Percentiles rank a stretch among this genome's conserved stretches.
Conservation (phyloP, 768 basidiomycete species). For the Thelephora aurantiotincta region DNA sequence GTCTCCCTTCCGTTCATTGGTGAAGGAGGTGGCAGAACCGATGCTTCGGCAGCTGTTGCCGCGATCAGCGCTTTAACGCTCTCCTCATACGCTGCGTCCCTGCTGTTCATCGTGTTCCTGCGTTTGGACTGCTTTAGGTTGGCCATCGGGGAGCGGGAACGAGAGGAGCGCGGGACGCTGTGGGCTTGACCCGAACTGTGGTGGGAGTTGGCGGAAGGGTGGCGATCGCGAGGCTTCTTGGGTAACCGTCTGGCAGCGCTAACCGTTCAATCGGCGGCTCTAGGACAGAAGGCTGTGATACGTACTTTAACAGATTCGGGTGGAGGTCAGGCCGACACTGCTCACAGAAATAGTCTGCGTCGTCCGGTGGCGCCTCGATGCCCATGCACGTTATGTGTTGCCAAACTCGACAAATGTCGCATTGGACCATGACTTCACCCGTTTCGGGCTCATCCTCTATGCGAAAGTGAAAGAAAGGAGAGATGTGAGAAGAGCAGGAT, state of each 20-base stretch:
- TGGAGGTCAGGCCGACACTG: slow-evolving; percentile 82
- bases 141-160: slow-evolving; percentile 57
- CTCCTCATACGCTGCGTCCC: slow-evolving; percentile 89
- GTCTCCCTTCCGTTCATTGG: slow-evolving; percentile 1
- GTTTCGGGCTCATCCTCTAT: slow-evolving; percentile 63
- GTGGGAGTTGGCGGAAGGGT: slow-evolving; percentile 50
- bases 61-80: slow-evolving; percentile 61
- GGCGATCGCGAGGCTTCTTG: slow-evolving; percentile 35
- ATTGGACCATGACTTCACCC: slow-evolving; percentile 95
- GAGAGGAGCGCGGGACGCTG: slow-evolving; percentile 42
- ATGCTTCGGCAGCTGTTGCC: slow-evolving; percentile 59
- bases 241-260: slow-evolving; percentile 36
- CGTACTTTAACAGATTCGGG: slow-evolving; percentile 67
- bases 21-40: slow-evolving; percentile 28
- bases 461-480: slow-evolving; percentile 16
- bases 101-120: slow-evolving; percentile 94
- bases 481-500: slow-evolving; percentile 3
- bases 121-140: slow-evolving; percentile 60
- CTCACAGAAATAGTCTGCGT: slow-evolving; percentile 88
- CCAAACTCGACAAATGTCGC: slow-evolving; percentile 95
- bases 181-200: slow-evolving; percentile 23
- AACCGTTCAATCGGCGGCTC: no score
- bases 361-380: slow-evolving; percentile 55
- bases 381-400: slow-evolving; percentile 97
- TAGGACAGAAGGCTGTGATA: slow-evolving; percentile 7